phyloP scores from a whole-genome alignment of 257 asterid species.

The Echium plantagineum region DNA sequence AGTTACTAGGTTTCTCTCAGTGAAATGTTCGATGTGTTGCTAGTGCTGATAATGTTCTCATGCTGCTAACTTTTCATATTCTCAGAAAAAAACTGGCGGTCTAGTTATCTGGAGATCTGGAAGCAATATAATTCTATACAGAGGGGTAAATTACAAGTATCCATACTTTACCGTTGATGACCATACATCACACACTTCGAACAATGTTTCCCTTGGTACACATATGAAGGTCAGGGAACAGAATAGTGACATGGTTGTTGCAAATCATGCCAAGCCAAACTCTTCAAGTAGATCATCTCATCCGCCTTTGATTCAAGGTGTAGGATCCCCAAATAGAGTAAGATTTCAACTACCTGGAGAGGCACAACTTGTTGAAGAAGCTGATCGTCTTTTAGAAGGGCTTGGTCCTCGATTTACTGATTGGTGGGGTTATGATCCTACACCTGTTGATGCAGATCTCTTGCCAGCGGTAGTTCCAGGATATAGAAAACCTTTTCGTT shows the following conservation, averaged over 20 bases:
- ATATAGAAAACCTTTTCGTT: constrained; percentile 73
- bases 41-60: not conserved
- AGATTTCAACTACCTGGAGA: constrained; percentile 95
- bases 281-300: constrained; percentile 20
- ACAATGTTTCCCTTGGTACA: constrained; percentile 32
- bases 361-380: constrained; percentile 70
- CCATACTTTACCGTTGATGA: constrained; percentile 59
- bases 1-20: not conserved
- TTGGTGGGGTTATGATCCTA: constrained; percentile 97
- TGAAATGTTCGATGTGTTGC: not conserved
- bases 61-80: constrained; percentile 23
- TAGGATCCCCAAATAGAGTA: constrained; percentile 72
- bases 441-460: constrained; percentile 95
- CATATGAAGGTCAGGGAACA: constrained; percentile 21
- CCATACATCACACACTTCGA: constrained; percentile 17
- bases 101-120: constrained; percentile 98
- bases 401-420: constrained; percentile 91
- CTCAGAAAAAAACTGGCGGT: constrained; percentile 95
- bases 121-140: constrained; percentile 64
- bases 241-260: constrained; percentile 14
- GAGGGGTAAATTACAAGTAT: constrained; percentile 81
- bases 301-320: constrained; percentile 59
- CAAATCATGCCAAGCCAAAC: constrained; percentile 18
- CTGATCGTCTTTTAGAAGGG: constrained; percentile 66
- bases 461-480: constrained; percentile 83